phyloP scores from a whole-genome alignment of 805 yeast genomes.

The Suhomyces emberorum region DNA sequence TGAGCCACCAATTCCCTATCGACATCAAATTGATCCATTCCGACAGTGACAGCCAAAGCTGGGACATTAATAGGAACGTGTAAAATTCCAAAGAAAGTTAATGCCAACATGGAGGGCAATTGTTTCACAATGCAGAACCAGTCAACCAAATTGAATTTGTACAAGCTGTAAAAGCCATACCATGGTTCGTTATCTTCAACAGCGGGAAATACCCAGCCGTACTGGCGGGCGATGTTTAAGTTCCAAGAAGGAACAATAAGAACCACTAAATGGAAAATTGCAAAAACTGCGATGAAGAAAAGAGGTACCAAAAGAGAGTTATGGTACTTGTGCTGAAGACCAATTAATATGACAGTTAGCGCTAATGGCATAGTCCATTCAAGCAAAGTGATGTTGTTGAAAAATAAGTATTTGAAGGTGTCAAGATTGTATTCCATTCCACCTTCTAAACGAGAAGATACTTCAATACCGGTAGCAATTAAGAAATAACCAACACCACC shows the following conservation, averaged over 20 bases:
- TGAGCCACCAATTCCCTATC: constrained; percentile 93
- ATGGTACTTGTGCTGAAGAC: constrained; percentile 51
- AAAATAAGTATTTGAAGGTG: constrained; percentile 52
- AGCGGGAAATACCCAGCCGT: constrained; percentile 82
- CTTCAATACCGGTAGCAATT: constrained; percentile 86
- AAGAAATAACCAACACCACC: constrained; percentile 98
- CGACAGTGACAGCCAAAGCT: constrained; percentile 87
- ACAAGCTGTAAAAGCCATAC: constrained; percentile 79
- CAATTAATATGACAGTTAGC: constrained; percentile 58
- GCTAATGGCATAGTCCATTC: constrained; percentile 68
- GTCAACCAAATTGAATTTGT: constrained; percentile 67
- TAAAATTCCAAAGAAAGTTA: constrained; percentile 91
- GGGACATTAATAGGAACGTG: constrained; percentile 99
- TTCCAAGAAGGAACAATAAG: constrained; percentile 63
- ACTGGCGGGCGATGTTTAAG: constrained; percentile 56
- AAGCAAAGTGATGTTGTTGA: constrained; percentile 27
- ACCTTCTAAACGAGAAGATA: constrained; percentile 76
- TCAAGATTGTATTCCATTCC: constrained; percentile 61
- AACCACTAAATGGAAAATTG: constrained; percentile 65
- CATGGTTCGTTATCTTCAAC: constrained; percentile 74
- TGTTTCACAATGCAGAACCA: constrained; percentile 68
- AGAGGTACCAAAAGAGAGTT: constrained; percentile 78
- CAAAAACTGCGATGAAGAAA: constrained; percentile 71
- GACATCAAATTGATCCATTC: constrained; percentile 83
- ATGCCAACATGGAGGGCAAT: constrained; percentile 90